Evolutionary conservation across 306 rosid genomes (phyloP), one percentile per base, ranked within the genome.

Genomic region (Amphicarpaea edgeworthii): DNA sequence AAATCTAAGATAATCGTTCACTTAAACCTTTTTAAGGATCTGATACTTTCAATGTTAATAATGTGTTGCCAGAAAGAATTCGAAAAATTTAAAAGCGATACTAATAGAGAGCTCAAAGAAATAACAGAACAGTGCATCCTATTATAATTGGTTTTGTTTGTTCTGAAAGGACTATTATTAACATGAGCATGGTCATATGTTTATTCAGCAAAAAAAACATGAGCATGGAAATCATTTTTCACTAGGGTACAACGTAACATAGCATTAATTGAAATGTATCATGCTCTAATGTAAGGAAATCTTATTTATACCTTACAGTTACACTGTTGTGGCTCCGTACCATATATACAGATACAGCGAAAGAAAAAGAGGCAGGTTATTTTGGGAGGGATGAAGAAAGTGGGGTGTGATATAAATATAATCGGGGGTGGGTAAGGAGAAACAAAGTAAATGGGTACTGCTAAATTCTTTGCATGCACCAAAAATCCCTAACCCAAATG

Each of bases 311-410:
- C 60, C 61, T 54, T 16, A 23, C 43, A 8, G 17, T 58, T 7
- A 59, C 40, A 23, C 55, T 55, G 58, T 40, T 24, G 64, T 20
- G 54, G 46, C 12, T 20, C 59, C 51, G 74, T 72, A 64, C 55
- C 12, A 65, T 42, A n/a, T n/a, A n/a, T n/a, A n/a, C n/a, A n/a
- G n/a, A n/a, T 79, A 64, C 11, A 30, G 3, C 0, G 45, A 16
- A 10, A 37, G 5, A 63, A n/a, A 63, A 11, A 23, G 37, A 55
- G 2, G 1, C 3, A 23, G 1, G 81, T 32, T 58, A 3, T 58
- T 58, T 70, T 34, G n/a, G 16, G 28, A 17, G 23, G 6, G 37
- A 20, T 19, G 26, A 41, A 62, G 50, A 12, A 37, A 24, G 64
- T 7, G 16, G 26, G 41, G 20, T 6, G 3, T 30, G 37, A 30